phyloP scores from a whole-genome alignment of 225 moss, liverwort and hornwort genomes.

The Bryum argenteum region DNA sequence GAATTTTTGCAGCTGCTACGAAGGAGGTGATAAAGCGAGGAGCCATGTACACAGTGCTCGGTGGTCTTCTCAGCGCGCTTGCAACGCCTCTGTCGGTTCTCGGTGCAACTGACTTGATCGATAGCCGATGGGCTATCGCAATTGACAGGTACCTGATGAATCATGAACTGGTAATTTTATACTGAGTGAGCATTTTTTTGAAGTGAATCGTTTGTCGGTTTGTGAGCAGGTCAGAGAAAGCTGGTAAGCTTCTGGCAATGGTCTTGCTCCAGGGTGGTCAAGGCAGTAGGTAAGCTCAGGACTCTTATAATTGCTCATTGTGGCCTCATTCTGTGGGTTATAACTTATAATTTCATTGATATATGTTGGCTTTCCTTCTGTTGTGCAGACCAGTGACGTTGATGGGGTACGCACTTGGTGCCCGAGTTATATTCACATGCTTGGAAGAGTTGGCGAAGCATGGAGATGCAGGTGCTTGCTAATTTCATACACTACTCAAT shows the following conservation, averaged over 20 bases:
- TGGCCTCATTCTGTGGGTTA: too few relatives aligned
- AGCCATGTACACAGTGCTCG: conserved; percentile 86
- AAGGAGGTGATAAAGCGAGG: conserved; percentile 86
- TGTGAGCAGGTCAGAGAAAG: conserved; percentile 82
- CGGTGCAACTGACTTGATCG: conserved; percentile 84
- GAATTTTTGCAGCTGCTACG: conserved; percentile 66
- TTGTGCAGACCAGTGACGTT: conserved; percentile 82
- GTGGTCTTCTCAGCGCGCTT: conserved; percentile 77
- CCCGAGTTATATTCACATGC: conserved; percentile 86
- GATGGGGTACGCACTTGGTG: conserved; percentile 84
- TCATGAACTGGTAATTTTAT: background rate
- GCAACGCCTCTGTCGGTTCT: conserved; percentile 78
- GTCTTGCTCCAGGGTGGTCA: conserved; percentile 81
- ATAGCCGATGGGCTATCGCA: conserved; percentile 90
- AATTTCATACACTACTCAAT: too few relatives aligned
- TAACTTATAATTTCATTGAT: too few relatives aligned
- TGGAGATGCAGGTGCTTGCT: conserved; percentile 59
- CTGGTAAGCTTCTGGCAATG: conserved; percentile 83
- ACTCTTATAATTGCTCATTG: background rate
- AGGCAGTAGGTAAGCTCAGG: conserved; percentile 73
- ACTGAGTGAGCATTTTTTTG: too few relatives aligned
- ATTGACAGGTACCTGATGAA: conserved; percentile 71
- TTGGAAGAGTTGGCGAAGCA: conserved; percentile 88
- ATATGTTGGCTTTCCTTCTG: background rate
- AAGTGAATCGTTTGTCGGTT: background rate